Percentiles rank a stretch among this genome's conserved stretches.
Evolutionary conservation across 306 rosid genomes (phyloP).

Genomic region (Glycyrrhiza uralensis): DNA sequence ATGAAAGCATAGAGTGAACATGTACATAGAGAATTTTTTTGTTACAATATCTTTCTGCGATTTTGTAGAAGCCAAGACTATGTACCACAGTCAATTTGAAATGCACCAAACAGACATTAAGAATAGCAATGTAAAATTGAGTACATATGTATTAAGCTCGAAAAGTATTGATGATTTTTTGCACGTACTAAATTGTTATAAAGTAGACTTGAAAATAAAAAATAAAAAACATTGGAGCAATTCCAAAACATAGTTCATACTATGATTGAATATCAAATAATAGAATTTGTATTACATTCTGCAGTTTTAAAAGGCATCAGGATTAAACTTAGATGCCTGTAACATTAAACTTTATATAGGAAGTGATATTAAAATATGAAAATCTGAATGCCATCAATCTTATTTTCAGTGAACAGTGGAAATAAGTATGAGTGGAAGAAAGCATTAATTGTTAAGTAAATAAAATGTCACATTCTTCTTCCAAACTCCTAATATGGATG

Average conservation of each 20-base stretch:
- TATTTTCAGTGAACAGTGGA: conserved; percentile 9
- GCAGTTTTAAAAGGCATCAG: neutral
- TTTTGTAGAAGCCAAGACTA: neutral
- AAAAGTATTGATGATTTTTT: neutral
- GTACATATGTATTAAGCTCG: neutral
- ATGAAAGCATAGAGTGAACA: neutral
- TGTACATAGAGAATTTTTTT: neutral
- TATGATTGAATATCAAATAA: neutral
- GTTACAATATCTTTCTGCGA: neutral
- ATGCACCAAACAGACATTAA: neutral
- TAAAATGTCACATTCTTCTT: neutral
- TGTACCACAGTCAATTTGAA: conserved; percentile 5
- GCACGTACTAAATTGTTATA: neutral
- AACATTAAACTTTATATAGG: neutral
- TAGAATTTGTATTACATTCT: neutral
- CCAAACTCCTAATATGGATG: neutral
- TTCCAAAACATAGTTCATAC: neutral
- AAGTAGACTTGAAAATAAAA: neutral
- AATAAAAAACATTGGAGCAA: neutral
- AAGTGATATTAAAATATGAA: neutral
- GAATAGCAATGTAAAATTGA: neutral
- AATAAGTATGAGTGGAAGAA: conserved; percentile 2
- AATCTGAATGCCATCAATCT: conserved; percentile 14
- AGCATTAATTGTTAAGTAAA: neutral
- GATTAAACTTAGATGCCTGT: neutral